These are phyloP conservation scores for Cutaneotrichosporon arboriforme DNA, from an alignment of 1,284 basidiomycete species.

Conservation along the genomic window DNA sequence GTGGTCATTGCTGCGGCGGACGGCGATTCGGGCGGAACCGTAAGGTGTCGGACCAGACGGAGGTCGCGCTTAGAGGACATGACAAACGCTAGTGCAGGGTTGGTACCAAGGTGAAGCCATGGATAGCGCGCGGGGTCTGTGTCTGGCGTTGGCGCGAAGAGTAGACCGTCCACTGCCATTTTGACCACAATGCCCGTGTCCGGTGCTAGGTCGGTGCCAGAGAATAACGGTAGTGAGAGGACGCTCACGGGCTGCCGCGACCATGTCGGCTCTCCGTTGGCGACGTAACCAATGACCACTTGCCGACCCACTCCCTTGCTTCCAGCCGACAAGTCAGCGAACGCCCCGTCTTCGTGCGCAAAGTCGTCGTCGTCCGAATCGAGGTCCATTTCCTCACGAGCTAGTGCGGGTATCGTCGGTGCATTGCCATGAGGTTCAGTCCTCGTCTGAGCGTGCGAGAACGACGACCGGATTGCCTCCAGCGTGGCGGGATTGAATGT, in stretches of 20 bases:
- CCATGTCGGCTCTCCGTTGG: conserved; percentile 24
- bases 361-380: conserved; percentile 45
- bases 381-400: conserved; percentile 48
- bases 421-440: conserved; percentile 28
- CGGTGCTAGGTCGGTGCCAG: conserved; percentile 30
- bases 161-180: conserved; percentile 72
- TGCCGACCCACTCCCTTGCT: conserved; percentile 51
- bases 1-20: conserved; percentile 9
- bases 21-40: background rate
- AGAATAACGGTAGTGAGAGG: conserved; percentile 26
- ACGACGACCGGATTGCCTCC: conserved; percentile 63
- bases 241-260: conserved; percentile 28
- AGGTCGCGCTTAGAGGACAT: conserved; percentile 87
- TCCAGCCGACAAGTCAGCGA: conserved; percentile 37
- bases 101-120: conserved; percentile 76
- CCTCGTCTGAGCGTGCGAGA: conserved; percentile 14
- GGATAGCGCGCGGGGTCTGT: conserved; percentile 36
- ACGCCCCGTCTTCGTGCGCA: conserved; percentile 24
- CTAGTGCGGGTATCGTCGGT: conserved; percentile 39
- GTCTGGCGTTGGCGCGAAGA: conserved; percentile 51
- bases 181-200: conserved; percentile 62
- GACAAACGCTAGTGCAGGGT: conserved; percentile 85
- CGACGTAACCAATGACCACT: conserved; percentile 29
- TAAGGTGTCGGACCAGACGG: conserved; percentile 69
- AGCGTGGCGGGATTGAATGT: conserved; percentile 80